Evolutionary conservation across 164 flowering plant genomes (phyloP), one percentile per base, ranked within the genome.

Genomic region (Dillenia turbinata): DNA sequence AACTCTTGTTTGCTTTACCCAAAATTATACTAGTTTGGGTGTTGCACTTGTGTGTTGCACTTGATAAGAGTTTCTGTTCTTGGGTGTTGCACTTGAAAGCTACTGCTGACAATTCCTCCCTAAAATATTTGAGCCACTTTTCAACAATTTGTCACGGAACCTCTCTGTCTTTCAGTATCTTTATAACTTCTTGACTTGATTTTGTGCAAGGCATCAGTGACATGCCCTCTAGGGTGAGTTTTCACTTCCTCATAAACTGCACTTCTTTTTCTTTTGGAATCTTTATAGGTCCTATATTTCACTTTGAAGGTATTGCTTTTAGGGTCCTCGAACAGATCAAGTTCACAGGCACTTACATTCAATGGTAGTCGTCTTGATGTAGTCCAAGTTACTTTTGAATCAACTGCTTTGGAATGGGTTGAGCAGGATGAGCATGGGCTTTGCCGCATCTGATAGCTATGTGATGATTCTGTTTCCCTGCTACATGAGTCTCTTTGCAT

Each of bases 41-140:
- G n/a, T n/a, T n/a, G n/a, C n/a, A n/a, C n/a, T n/a, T n/a, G n/a
- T n/a, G n/a, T n/a, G n/a, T n/a, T n/a, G n/a, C n/a, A n/a, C n/a
- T n/a, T n/a, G n/a, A n/a, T n/a, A n/a, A n/a, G n/a, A n/a, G n/a
- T 56, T 83, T 78, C 67, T 95, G 99, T 66, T 88, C 81, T 68
- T 95, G 99, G 51, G 99, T 95, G 72, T 85, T 94, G 69, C 97
- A 92, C 69, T 90, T 95, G 66, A n/a, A n/a, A n/a, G n/a, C n/a
- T n/a, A n/a, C n/a, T n/a, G 99, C 79, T 43, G 99, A 96, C 43
- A 89, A 71, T 67, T 94, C 99, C 79, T 89, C 97, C 64, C 96
- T 76, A 19, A 91, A 86, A 78, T 91, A 88, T 65, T 79, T 85
- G 57, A 94, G 94, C 99, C 99, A 94, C 78, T 89, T 91, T 66